Conservation (phyloP, 352 stramenopile species). For the Globisporangium uncinulatum region DNA sequence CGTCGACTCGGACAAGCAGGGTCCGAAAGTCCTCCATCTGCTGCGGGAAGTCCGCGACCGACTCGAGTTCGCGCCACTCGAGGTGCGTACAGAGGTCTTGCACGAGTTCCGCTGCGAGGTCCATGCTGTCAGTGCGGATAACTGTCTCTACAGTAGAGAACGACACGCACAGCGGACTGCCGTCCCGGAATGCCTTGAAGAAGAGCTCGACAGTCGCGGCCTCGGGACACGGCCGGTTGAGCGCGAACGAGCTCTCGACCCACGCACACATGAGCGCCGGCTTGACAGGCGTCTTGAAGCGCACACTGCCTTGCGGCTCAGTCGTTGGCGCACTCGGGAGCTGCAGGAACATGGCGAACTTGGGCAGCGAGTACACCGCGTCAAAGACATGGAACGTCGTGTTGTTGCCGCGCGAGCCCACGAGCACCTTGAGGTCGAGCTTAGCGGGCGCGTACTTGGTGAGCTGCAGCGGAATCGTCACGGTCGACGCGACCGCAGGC, state of each 20-base stretch:
- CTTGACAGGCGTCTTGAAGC: constrained; percentile 69
- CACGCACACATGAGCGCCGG: constrained; percentile 67
- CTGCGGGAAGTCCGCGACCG: constrained; percentile 74
- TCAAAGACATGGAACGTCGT: constrained; percentile 88
- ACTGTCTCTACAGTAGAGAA: constrained; percentile 49
- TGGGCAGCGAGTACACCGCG: constrained; percentile 60
- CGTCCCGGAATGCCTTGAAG: constrained; percentile 61
- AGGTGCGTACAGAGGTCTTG: constrained; percentile 85
- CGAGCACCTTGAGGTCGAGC: constrained; percentile 68
- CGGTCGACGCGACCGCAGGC: constrained; percentile 28
- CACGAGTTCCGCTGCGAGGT: constrained; percentile 80
- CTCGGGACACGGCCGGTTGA: constrained; percentile 36
- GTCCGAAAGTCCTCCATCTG: constrained; percentile 85
- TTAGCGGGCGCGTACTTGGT: constrained; percentile 61
- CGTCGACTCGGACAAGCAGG: constrained; percentile 69
- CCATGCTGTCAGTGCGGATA: constrained; percentile 82
- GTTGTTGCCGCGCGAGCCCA: constrained; percentile 76
- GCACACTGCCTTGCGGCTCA: constrained; percentile 44
- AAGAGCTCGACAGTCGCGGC: constrained; percentile 34
- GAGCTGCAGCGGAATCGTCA: constrained; percentile 52
- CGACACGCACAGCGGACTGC: constrained; percentile 37
- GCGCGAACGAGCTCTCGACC: constrained; percentile 60
- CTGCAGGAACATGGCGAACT: constrained; percentile 82
- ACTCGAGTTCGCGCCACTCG: constrained; percentile 85
- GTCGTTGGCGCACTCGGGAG: constrained; percentile 25